phyloP scores from a whole-genome alignment of 345 rosid species.

The Cardamine chenopodiifolia region DNA sequence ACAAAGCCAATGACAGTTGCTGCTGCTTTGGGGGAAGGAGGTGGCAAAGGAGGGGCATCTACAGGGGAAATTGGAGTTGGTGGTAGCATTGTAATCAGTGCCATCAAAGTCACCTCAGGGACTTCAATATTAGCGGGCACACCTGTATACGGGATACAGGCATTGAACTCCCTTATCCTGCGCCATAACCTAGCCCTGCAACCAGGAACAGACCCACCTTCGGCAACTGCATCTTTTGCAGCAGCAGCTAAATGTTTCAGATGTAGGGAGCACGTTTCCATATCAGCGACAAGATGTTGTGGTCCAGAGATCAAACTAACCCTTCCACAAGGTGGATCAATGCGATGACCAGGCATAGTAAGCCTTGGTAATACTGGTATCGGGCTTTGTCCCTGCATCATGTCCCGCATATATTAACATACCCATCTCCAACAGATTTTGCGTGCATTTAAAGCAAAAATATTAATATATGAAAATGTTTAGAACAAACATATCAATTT shows the following conservation, averaged over 20 bases:
- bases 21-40: constrained; percentile 99
- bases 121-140: constrained; percentile 84
- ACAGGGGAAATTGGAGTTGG: constrained; percentile 89
- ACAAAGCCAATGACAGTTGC: constrained; percentile 97
- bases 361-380: constrained; percentile 92
- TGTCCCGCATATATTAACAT: constrained; percentile 19
- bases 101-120: constrained; percentile 97
- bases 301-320: constrained; percentile 60
- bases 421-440: constrained; percentile 3
- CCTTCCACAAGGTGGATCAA: constrained; percentile 98
- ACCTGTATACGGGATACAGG: constrained; percentile 84
- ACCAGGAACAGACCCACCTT: constrained; percentile 96
- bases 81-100: constrained; percentile 98
- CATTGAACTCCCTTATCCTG: constrained; percentile 98
- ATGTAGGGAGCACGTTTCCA: constrained; percentile 79
- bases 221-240: constrained; percentile 98
- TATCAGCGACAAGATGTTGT: constrained; percentile 59
- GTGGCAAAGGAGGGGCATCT: constrained; percentile 95
- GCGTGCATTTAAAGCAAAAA: not conserved
- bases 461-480: constrained; percentile 4
- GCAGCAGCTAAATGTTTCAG: constrained; percentile 94
- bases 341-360: constrained; percentile 98
- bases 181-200: constrained; percentile 98
- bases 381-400: constrained; percentile 75
- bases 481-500: constrained; percentile 13